Conservation (phyloP, 768 basidiomycete species). For the Cyathus striatus region DNA sequence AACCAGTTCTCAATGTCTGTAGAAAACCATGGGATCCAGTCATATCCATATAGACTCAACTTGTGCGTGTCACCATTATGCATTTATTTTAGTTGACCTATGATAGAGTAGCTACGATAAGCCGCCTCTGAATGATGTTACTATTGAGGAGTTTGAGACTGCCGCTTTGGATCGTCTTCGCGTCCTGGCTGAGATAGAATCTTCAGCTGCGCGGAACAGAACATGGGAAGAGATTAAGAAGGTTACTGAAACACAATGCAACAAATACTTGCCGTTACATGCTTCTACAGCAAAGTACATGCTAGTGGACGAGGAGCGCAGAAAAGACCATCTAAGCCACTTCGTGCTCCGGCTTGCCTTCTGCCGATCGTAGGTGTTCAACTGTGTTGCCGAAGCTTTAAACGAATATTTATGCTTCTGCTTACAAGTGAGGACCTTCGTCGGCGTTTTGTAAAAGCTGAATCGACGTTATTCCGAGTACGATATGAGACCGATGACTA, state of each 20-base stretch:
- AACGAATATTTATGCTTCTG: conserved; percentile 28
- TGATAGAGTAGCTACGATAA: conserved; percentile 87
- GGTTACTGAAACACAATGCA: conserved; percentile 58
- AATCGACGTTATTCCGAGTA: conserved; percentile 76
- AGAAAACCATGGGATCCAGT: conserved; percentile 25
- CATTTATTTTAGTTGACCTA: conserved; percentile 4
- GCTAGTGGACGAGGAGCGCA: conserved; percentile 58
- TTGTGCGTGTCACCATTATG: conserved; percentile 48
- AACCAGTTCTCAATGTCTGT: conserved; percentile 12
- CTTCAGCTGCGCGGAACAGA: conserved; percentile 79
- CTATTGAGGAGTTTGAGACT: conserved; percentile 92
- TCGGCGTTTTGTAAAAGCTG: conserved; percentile 84
- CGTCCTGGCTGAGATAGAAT: conserved; percentile 87
- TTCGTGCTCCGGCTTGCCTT: conserved; percentile 93
- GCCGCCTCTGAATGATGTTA: conserved; percentile 84
- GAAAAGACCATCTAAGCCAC: conserved; percentile 85
- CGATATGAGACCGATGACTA: conserved; percentile 66
- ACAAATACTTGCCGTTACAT: conserved; percentile 72
- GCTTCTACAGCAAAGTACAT: conserved; percentile 43
- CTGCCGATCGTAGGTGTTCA: conserved; percentile 80
- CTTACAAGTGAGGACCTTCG: conserved; percentile 92
- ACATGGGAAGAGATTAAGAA: conserved; percentile 71
- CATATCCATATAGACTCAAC: conserved; percentile 69
- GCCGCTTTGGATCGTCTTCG: conserved; percentile 86
- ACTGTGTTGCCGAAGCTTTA: neutral